These are phyloP conservation scores for Cryomyces minteri DNA, from an alignment of 495 filamentous ascomycete genomes.

Conservation along the genomic window DNA sequence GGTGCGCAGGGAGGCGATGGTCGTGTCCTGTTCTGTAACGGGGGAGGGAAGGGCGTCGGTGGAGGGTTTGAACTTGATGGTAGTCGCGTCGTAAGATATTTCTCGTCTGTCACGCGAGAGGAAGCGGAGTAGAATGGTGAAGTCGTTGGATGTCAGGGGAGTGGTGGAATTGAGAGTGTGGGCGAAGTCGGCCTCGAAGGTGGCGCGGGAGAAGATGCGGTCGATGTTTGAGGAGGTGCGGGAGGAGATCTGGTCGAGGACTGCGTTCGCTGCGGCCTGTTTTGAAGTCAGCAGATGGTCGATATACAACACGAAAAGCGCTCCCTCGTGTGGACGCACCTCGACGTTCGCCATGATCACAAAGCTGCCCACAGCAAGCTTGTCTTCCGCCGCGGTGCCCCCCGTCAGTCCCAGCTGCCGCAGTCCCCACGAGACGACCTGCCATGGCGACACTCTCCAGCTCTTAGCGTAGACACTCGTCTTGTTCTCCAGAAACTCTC, in stretches of 20 bases:
- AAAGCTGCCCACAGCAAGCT: slow-evolving; percentile 31
- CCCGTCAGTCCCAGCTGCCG: slow-evolving; percentile 46
- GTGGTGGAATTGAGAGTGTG: neutral
- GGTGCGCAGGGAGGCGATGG: slow-evolving; percentile 42
- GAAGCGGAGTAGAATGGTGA: slow-evolving; percentile 14
- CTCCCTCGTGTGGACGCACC: slow-evolving; percentile 7
- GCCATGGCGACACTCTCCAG: slow-evolving; percentile 35
- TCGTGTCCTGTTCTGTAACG: slow-evolving; percentile 58
- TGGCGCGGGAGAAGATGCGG: slow-evolving; percentile 8
- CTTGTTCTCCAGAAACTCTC: slow-evolving; percentile 36
- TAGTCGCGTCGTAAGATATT: slow-evolving; percentile 12
- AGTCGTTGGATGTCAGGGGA: slow-evolving; percentile 8
- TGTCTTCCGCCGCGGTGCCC: slow-evolving; percentile 26
- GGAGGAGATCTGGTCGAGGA: slow-evolving; percentile 10
- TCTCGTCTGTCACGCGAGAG: slow-evolving; percentile 17
- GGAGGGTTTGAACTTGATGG: slow-evolving; percentile 47
- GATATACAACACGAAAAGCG: neutral
- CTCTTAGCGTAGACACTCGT: slow-evolving; percentile 43
- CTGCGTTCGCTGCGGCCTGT: slow-evolving; percentile 12
- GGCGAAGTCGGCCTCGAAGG: slow-evolving; percentile 8
- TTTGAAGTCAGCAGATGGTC: neutral
- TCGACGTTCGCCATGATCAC: slow-evolving; percentile 43
- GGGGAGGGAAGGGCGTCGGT: slow-evolving; percentile 20
- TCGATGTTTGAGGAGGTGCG: slow-evolving; percentile 8
- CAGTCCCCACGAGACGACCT: slow-evolving; percentile 57